Evolutionary conservation across 2,329 filamentous ascomycete genomes (phyloP).

Genomic region (Ascochyta lentis): DNA sequence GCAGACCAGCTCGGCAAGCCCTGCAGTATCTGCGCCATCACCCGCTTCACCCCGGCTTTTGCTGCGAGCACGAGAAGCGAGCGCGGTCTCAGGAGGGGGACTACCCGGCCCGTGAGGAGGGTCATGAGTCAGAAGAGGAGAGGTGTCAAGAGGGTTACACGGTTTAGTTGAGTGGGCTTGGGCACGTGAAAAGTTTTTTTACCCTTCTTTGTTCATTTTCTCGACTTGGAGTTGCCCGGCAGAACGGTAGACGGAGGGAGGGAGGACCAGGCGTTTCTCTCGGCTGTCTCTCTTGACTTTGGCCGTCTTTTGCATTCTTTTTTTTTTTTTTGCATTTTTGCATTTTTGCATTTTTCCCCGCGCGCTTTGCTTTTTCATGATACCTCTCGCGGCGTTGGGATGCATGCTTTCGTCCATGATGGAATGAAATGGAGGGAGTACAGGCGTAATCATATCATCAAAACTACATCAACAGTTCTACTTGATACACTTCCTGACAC

Average conservation of each 20-base stretch:
- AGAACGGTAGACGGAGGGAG: background rate
- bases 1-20: slow-evolving; percentile 31
- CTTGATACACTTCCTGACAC: too few species aligned
- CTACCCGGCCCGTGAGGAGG: slow-evolving; percentile 4
- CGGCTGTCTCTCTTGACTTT: background rate
- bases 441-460: background rate
- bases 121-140: slow-evolving; percentile 6
- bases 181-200: too few species aligned
- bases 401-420: background rate
- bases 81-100: slow-evolving; percentile 10
- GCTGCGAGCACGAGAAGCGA: background rate
- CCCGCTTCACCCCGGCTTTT: slow-evolving; percentile 10
- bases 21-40: slow-evolving; percentile 34
- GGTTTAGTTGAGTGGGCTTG: background rate
- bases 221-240: background rate
- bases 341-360: background rate
- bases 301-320: background rate
- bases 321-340: too few species aligned
- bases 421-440: background rate
- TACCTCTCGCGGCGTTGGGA: slow-evolving; percentile 1
- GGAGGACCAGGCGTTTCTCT: background rate
- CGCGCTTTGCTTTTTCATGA: slow-evolving; percentile 1
- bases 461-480: too few species aligned
- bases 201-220: background rate
- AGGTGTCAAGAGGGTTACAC: background rate